Base-by-base conservation (phyloP, 1,284 basidiomycete genomes). In the Agroathelia rolfsii region DNA sequence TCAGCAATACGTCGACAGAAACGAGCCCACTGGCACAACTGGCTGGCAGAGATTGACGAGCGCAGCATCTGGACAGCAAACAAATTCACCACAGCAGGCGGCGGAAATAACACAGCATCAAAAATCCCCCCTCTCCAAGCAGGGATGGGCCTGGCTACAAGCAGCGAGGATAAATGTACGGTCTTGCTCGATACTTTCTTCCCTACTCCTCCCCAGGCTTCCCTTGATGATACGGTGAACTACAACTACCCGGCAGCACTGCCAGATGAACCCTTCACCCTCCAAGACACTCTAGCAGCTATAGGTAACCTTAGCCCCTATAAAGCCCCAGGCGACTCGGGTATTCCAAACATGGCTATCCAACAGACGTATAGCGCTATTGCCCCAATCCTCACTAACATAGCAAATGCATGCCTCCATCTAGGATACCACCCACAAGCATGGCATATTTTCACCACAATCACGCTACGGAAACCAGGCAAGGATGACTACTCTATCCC, bases 121-220 rank as follows among this genome's bases (percentile, higher is more conserved):
- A 17, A 47, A 3, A 49, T 60, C 2, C 55, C 55, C 0, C 45
- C 45, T 0, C 40, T 60, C 4, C 43, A 43, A 31, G 18, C 18
- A 2, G 44, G 12, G 11, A 21, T 13, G 9, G 17, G 6, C 6
- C 30, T 19, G 15, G 32, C 21, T 53, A 44, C 57, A 57, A 33
- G 54, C 49, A 37, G 63, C 48, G 42, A 64, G 50, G 47, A 61
- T 57, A 49, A 60, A 46, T 36, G 60, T 62, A 25, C 72, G 48
- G 30, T 59, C 48, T 22, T 67, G 57, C 42, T 65, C 58, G 34
- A 74, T 52, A 5, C 66, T 11, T 50, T 47, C 36, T 47, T 44
- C 28, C 38, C 36, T 6, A 31, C 30, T 2, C 42, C 37, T 34
- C 48, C 25, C n/a, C n/a, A n/a, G 22, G 30, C 10, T 3, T 7